A percentile compares a stretch with the other conserved stretches of the same genome.
Evolutionary conservation across 169 alveolate genomes (phyloP).

Genomic region (Amoebophrya sp.): DNA sequence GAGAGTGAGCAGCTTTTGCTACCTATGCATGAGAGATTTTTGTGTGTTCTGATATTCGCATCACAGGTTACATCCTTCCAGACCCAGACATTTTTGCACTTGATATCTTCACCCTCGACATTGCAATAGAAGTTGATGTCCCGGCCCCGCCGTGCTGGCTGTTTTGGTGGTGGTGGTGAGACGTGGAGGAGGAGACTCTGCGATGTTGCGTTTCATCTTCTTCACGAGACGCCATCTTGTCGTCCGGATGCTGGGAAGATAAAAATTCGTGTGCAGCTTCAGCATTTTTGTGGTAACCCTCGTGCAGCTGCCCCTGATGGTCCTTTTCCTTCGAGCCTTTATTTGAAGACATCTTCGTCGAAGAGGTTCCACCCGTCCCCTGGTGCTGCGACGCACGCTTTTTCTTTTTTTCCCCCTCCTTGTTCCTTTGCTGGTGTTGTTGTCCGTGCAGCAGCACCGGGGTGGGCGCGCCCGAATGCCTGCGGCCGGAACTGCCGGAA

Average conservation of each 20-base stretch:
- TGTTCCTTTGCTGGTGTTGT: too few species aligned
- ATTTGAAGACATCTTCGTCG: too few species aligned
- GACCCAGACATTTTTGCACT: not conserved
- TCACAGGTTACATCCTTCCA: not conserved
- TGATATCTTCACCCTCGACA: not conserved
- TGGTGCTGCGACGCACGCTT: too few species aligned
- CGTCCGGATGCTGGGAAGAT: not conserved
- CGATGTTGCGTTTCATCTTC: not conserved
- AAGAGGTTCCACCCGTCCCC: too few species aligned
- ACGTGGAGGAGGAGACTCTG: not conserved
- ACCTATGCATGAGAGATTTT: not conserved
- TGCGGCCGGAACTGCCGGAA: too few species aligned
- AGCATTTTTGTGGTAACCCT: too few species aligned
- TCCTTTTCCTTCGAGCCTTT: too few species aligned
- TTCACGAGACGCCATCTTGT: not conserved
- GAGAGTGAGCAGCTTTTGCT: not conserved
- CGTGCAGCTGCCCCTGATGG: too few species aligned
- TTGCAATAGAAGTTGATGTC: not conserved
- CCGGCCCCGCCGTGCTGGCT: not conserved
- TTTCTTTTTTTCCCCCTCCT: too few species aligned
- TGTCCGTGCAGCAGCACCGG: too few species aligned
- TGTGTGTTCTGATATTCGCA: not conserved
- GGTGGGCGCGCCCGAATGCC: too few species aligned
- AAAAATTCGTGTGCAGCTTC: too few species aligned
- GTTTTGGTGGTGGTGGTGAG: not conserved